phyloP scores from a whole-genome alignment of 176 grass and related monocot genomes.

The Urochloa ruziziensis region DNA sequence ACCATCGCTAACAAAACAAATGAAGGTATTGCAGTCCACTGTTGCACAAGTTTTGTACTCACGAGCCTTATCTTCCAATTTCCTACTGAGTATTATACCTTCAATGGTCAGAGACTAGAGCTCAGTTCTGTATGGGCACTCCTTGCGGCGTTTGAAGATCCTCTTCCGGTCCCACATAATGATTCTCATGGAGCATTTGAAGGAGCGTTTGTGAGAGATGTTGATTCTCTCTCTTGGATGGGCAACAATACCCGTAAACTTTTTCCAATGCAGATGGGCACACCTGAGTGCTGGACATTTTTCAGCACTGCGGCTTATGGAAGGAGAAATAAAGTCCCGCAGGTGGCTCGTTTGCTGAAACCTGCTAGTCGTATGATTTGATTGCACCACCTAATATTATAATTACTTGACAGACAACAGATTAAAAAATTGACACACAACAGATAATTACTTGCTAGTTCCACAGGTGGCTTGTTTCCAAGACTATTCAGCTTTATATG shows the following conservation, averaged over 20 bases:
- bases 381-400: not conserved
- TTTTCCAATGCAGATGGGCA: slow-evolving; percentile 46
- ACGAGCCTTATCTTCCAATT: slow-evolving; percentile 11
- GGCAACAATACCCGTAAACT: slow-evolving; percentile 86
- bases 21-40: slow-evolving; percentile 64
- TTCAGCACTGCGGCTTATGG: slow-evolving; percentile 84
- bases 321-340: slow-evolving; percentile 91
- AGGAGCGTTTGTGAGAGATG: slow-evolving; percentile 86
- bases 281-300: slow-evolving; percentile 87
- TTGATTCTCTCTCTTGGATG: slow-evolving; percentile 95
- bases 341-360: slow-evolving; percentile 52
- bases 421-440: not conserved
- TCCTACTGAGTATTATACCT: not conserved
- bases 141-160: slow-evolving; percentile 85
- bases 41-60: not conserved
- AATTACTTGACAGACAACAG: not conserved
- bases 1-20: slow-evolving; percentile 80
- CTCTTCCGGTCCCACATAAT: slow-evolving; percentile 59
- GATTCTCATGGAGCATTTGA: slow-evolving; percentile 44
- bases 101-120: slow-evolving; percentile 67
- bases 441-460: no score
- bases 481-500: not conserved
- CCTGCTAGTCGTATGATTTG: not conserved
- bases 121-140: slow-evolving; percentile 92
- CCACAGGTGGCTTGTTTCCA: no score